These are phyloP conservation scores for Colletotrichum incanum DNA, from an alignment of 2,329 filamentous ascomycete genomes.

Conservation along the genomic window DNA sequence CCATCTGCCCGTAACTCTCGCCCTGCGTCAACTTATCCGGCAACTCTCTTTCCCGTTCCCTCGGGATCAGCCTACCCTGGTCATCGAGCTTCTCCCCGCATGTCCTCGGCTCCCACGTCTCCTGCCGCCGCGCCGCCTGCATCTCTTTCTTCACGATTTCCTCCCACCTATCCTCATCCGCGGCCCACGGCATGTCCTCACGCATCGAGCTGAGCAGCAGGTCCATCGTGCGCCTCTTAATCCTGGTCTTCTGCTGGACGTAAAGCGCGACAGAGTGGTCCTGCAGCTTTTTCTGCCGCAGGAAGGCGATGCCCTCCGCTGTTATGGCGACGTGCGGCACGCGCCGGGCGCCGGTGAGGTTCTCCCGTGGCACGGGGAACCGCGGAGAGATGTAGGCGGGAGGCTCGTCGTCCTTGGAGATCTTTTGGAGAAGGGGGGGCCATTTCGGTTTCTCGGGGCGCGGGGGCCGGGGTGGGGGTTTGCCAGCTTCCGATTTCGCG, in stretches of 20 bases:
- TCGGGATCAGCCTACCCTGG: constrained; percentile 3
- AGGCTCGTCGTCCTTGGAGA: constrained; percentile 52
- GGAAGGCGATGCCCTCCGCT: constrained; percentile 72
- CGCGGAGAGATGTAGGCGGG: constrained; percentile 64
- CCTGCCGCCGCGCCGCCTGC: neutral
- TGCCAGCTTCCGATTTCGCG: constrained; percentile 15
- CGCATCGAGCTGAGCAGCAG: constrained; percentile 46
- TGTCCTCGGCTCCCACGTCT: neutral
- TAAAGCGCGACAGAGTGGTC: constrained; percentile 67
- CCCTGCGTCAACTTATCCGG: neutral
- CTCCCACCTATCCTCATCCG: constrained; percentile 68
- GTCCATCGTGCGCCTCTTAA: constrained; percentile 56
- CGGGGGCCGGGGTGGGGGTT: constrained; percentile 42
- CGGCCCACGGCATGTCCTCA: constrained; percentile 55
- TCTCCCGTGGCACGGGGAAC: constrained; percentile 64
- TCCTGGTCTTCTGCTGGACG: constrained; percentile 67
- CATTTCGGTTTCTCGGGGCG: constrained; percentile 42
- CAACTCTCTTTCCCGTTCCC: neutral
- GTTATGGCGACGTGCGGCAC: constrained; percentile 71
- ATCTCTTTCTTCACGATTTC: constrained; percentile 51
- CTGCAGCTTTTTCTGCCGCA: constrained; percentile 79
- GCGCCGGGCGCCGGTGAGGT: constrained; percentile 64
- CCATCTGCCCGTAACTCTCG: constrained; percentile 19
- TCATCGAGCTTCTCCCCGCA: neutral
- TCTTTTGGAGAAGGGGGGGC: constrained; percentile 54